These are phyloP conservation scores for Gymnopilus junonius DNA, from an alignment of 768 basidiomycete genomes.

Conservation along the genomic window DNA sequence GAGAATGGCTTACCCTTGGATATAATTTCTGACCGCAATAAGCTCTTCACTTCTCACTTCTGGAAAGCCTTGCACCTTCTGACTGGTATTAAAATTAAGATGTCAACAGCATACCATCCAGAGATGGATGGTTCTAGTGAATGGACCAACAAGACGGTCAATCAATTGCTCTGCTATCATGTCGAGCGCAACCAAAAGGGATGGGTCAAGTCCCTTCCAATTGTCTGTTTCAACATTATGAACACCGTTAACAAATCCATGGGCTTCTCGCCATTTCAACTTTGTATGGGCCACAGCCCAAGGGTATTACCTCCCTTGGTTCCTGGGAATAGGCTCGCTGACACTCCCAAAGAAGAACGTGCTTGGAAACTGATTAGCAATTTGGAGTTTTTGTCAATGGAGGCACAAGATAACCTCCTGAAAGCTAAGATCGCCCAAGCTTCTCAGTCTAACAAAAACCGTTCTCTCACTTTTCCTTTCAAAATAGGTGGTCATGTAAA, in stretches of 20 bases:
- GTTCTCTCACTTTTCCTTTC: not conserved
- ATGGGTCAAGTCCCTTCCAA: slow-evolving; percentile 33
- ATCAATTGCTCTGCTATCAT: slow-evolving; percentile 3
- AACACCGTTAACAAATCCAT: too few species aligned
- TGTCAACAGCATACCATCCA: too few species aligned
- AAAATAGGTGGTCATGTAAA: slow-evolving; percentile 15
- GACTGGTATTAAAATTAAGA: too few species aligned
- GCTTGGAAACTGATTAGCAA: slow-evolving; percentile 6
- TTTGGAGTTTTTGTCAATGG: slow-evolving; percentile 1
- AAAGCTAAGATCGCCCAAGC: slow-evolving; percentile 20
- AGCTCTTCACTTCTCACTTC: too few species aligned
- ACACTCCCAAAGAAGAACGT: not conserved
- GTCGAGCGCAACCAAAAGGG: slow-evolving; percentile 33
- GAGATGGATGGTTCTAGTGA: too few species aligned
- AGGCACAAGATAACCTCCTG: slow-evolving; percentile 29
- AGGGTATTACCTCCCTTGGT: slow-evolving; percentile 10
- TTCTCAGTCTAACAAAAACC: slow-evolving; percentile 8
- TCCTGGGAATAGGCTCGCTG: accelerated
- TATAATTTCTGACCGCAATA: too few species aligned
- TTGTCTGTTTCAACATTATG: too few species aligned
- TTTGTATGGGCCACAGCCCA: slow-evolving; percentile 26
- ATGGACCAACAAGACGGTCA: too few species aligned
- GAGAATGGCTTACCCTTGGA: too few species aligned
- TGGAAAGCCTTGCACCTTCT: too few species aligned
- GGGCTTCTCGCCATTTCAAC: slow-evolving; percentile 36